Base-by-base conservation (phyloP, 2,329 filamentous ascomycete species). In the Trichoderma brevicompactum region DNA sequence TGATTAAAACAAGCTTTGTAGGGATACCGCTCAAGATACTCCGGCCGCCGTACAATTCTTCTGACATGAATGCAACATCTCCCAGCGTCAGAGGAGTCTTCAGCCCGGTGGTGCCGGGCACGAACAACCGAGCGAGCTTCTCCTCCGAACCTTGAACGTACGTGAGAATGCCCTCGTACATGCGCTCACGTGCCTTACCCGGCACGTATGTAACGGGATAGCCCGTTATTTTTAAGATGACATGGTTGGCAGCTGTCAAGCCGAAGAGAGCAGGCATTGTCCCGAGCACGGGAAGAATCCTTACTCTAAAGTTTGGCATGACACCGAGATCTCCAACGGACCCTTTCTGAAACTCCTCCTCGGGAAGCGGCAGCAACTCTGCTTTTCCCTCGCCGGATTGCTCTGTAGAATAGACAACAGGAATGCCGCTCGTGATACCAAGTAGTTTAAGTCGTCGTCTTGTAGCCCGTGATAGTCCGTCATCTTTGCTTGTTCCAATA, bases 261-360 rank as follows among this genome's bases (percentile, higher is more conserved):
- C 95, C 95, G 76, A 99, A 99, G 0, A 98, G 89, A 2, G 95
- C 94, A 0, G 95, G 95, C 94, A 99, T 97, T 0, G 95, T 99
- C 0, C 95, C 95, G 3, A 99, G 80, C 0, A 99, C 95, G 0
- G 95, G 95, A 8, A 99, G 79, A 65, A 99, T 99, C n/a, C 95
- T 86, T 9, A 97, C 92, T 28, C 95, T 86, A 77, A 99, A 99
- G 74, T 97, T 94, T 1, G 94, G 91, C 58, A 99, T 84, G 0
- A 96, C 92, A 49, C 93, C 91, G 0, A 98, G 83, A 70, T 97
- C 94, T 32, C 90, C 89, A 0, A 98, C 92, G 17, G 88, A 83
- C 17, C 95, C 95, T 78, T 95, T 96, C 54, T 87, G 78, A 72
- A 93, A 95, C 75, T 98, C 94, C 55, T 95, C 92, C 67, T 97